Conservation (phyloP, 2,329 filamentous ascomycete species). For the Raffaelea deltoideospora region DNA sequence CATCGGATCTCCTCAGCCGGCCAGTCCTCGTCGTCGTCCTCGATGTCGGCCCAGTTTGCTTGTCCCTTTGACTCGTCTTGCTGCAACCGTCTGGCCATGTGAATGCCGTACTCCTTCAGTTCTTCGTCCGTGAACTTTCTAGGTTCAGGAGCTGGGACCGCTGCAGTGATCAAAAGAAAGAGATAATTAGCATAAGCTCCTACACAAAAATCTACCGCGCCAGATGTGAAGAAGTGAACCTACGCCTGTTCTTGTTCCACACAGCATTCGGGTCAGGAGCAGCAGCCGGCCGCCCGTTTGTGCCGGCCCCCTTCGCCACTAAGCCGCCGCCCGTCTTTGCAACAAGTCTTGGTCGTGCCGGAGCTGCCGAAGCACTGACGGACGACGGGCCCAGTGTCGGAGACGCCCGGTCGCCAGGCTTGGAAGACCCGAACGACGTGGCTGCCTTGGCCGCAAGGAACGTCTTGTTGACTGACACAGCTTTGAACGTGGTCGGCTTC, state of each 20-base stretch:
- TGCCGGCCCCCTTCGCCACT: slow-evolving; percentile 29
- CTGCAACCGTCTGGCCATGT: slow-evolving; percentile 65
- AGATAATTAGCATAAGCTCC: too few relatives aligned
- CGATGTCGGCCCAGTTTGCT: slow-evolving; percentile 79
- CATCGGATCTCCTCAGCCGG: slow-evolving; percentile 73
- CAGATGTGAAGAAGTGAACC: too few relatives aligned
- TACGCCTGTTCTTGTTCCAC: slow-evolving; percentile 83
- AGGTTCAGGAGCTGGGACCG: slow-evolving; percentile 50
- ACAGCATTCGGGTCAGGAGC: slow-evolving; percentile 60
- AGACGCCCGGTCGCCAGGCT: slow-evolving; percentile 34
- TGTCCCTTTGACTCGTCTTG: slow-evolving; percentile 56
- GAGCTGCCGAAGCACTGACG: slow-evolving; percentile 27
- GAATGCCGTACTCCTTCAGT: slow-evolving; percentile 73
- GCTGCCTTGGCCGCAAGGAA: slow-evolving; percentile 61
- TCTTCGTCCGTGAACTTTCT: slow-evolving; percentile 81
- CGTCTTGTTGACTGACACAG: slow-evolving; percentile 72
- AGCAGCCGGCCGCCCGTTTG: slow-evolving; percentile 42
- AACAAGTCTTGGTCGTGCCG: slow-evolving; percentile 53
- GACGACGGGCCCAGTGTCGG: slow-evolving; percentile 25
- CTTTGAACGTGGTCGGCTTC: slow-evolving; percentile 68
- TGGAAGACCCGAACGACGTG: slow-evolving; percentile 22
- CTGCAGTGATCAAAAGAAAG: slow-evolving; percentile 22
- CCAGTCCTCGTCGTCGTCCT: slow-evolving; percentile 81
- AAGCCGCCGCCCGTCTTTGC: slow-evolving; percentile 53
- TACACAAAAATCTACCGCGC: too few relatives aligned